Evolutionary conservation across 2,329 filamentous ascomycete genomes (phyloP).

Genomic region (Fusarium continuum): DNA sequence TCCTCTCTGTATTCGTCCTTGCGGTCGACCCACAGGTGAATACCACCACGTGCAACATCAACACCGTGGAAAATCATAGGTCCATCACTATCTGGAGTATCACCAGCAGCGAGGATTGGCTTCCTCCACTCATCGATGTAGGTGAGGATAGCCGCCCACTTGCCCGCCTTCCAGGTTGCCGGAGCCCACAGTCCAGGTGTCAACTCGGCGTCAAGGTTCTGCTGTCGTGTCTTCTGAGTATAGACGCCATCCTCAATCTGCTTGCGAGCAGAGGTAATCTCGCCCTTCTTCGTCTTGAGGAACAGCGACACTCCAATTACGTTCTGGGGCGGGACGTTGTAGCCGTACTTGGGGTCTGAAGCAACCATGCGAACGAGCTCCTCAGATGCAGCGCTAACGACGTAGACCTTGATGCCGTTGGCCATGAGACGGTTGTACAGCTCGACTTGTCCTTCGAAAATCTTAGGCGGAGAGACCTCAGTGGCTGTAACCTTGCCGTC

Average conservation of each 20-base stretch:
- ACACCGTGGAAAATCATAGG: conserved; percentile 58
- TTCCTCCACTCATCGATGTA: conserved; percentile 56
- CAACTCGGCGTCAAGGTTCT: conserved; percentile 52
- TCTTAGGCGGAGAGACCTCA: conserved; percentile 47
- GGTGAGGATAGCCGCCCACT: conserved; percentile 54
- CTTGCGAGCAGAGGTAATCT: conserved; percentile 50
- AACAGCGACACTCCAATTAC: conserved; percentile 55
- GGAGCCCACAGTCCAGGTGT: conserved; percentile 55
- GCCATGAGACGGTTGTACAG: conserved; percentile 55
- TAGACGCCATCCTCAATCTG: conserved; percentile 52
- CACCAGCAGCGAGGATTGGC: conserved; percentile 54
- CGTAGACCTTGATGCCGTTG: conserved; percentile 56
- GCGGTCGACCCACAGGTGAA: conserved; percentile 55
- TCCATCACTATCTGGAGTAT: conserved; percentile 55
- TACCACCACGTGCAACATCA: conserved; percentile 52
- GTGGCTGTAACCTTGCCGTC: conserved; percentile 44
- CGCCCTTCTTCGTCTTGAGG: conserved; percentile 46
- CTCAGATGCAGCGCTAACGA: conserved; percentile 54
- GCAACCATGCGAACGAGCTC: conserved; percentile 58
- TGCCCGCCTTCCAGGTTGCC: conserved; percentile 55
- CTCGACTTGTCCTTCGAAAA: conserved; percentile 54
- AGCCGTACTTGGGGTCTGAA: conserved; percentile 56
- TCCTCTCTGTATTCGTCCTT: conserved; percentile 48
- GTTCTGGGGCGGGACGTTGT: conserved; percentile 55
- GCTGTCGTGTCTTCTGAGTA: conserved; percentile 35